Evolutionary conservation across 768 basidiomycete genomes (phyloP), one percentile per base, ranked within the genome.

Genomic region (Lactarius hatsudake): DNA sequence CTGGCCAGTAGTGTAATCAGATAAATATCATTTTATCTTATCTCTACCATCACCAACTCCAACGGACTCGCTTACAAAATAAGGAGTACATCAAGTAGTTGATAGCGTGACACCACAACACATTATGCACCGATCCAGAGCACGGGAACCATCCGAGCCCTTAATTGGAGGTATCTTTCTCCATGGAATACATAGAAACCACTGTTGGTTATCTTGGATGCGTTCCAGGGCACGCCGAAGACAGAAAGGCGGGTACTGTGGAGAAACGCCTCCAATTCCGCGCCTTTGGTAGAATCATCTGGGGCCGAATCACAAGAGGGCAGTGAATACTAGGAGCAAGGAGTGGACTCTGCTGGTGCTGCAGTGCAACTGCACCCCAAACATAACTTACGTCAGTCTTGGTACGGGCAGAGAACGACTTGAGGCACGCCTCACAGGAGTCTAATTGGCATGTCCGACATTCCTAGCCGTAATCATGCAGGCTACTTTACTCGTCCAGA

Each of bases 281-380:
- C 73, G 32, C 72, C 67, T 59, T 56, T 75, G 36, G 8, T 38
- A 15, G 73, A 72, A 34, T 73, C 72, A 15, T 68, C 72, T 51
- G 72, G 72, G 7, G 72, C 74, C 7, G 66, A 69, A 51, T 69
- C 72, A 43, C 45, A 36, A 40, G 74, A 74, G 63, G 23, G 36
- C 34, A 10, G 9, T 10, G 34, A 36, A 36, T 36, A 36, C 64
- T 10, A 64, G 66, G 26, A 69, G 73, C 54, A 74, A 74, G 61
- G 73, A 70, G 23, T 26, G 40, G 10, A 28, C 53, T 54, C 53
- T 28, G 28, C 23, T 54, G 53, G 10, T 26, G 53, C 10, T 5
- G 9, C 34, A 34, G 34, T 34, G 34, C 34, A 34, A 8, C 34
- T 34, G 53, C n/a, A 28, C 9, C 12, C 53, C 15, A 28, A 26